Base-by-base conservation (phyloP, 345 rosid species). In the Kandelia obovata region DNA sequence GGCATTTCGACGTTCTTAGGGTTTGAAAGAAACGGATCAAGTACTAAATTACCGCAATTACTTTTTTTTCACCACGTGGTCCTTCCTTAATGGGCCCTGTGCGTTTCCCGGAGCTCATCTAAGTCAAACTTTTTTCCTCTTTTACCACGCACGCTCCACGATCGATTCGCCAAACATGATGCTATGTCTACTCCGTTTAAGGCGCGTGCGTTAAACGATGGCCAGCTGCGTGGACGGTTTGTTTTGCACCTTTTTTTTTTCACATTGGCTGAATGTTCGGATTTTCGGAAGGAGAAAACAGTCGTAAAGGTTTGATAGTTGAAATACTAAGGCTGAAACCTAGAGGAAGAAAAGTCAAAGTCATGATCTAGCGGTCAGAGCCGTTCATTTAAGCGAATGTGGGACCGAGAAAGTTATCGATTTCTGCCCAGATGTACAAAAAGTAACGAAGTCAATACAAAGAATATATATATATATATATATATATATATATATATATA, bases 51-150 rank as follows among this genome's bases (percentile, higher is more conserved):
- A 69, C 79, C 71, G 61, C 63, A 64, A 35, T 59, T 55, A 59
- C 69, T 27, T 39, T n/a, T 25, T 31, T 19, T 27, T 43, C 0
- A 13, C 56, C 69, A 85, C 86, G 83, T 77, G 84, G 69, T 61
- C 0, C 1, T 39, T 59, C 35, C 23, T 61, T 55, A 71, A 65
- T 76, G 71, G 61, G 28, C 4, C 2, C 3, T 0, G 6, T 73
- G 61, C 82, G 75, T 74, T 77, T 68, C 69, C 67, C 60, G 4
- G 58, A 60, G 55, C 66, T 11, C 10, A 37, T 59, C n/a, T 9
- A 79, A 73, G 87, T 83, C 85, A 79, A 77, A 70, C 77, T 65
- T 72, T 65, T 65, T 72, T 62, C 64, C 57, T 47, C 25, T 51
- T 27, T 69, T 49, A 4, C 53, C 8, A 49, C 4, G 26, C 58